A percentile compares a stretch with the other conserved stretches of the same genome.
These are phyloP conservation scores for Clonostachys sp. DNA, from an alignment of 2,329 filamentous ascomycete genomes.

Conservation along the genomic window DNA sequence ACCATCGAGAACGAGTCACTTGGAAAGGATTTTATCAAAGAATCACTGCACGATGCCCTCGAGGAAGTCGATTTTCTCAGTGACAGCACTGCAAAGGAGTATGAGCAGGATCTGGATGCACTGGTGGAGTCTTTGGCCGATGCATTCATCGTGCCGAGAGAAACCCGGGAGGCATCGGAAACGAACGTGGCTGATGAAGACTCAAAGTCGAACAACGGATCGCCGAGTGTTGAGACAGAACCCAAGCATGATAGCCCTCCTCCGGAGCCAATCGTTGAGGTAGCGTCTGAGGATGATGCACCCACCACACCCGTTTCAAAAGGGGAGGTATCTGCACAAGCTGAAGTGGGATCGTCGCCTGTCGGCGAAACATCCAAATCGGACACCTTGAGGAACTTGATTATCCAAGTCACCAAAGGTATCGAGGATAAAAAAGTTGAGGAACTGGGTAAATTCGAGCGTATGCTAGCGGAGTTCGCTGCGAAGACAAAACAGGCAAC, in stretches of 20 bases:
- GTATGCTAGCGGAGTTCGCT: constrained; percentile 44
- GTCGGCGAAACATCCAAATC: constrained; percentile 3
- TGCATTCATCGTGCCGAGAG: constrained; percentile 5
- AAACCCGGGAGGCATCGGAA: constrained; percentile 7
- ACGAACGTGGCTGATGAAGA: constrained; percentile 1
- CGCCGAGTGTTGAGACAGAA: no score
- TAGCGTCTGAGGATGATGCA: not conserved
- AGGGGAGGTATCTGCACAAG: not conserved
- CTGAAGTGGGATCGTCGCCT: constrained; percentile 3
- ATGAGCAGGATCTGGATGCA: constrained; percentile 37
- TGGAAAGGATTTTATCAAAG: constrained; percentile 44
- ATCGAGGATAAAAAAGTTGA: constrained; percentile 28
- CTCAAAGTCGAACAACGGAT: no score
- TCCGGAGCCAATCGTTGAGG: no score
- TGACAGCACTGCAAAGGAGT: constrained; percentile 38
- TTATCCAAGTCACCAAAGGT: constrained; percentile 43
- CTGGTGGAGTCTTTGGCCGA: constrained; percentile 28
- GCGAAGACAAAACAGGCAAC: constrained; percentile 11
- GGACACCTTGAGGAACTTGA: constrained; percentile 39
- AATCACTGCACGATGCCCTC: constrained; percentile 50
- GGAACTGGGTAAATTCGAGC: constrained; percentile 44
- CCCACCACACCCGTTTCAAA: not conserved
- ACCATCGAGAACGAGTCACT: constrained; percentile 53
- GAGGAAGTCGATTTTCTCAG: constrained; percentile 48
- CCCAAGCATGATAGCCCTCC: no score